Evolutionary conservation across 75 land plant genomes (phyloP), one percentile per base, ranked within the genome.

Genomic region (Ceratopteris richardii): DNA sequence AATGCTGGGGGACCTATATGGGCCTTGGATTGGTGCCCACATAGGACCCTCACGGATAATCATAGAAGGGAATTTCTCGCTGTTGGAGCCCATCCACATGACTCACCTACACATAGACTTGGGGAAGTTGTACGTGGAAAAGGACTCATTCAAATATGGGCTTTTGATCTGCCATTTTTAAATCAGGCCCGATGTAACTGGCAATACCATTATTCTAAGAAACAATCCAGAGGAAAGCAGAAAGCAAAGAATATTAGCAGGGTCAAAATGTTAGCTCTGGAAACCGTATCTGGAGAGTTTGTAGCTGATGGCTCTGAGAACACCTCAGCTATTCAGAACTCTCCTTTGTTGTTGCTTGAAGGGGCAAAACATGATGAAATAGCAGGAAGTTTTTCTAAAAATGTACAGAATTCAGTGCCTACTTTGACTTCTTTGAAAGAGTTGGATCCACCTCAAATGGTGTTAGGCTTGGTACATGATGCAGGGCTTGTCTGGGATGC

Each of bases 1-100:
- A 51, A 86, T 75, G 83, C 62, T 57, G 98, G 98, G 10, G 98
- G 98, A 43, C 39, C 76, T 42, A 77, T 90, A 0, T 94, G 98
- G 98, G 84, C 83, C 20, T 61, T 88, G 68, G 98, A 93, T 70
- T 93, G 98, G 96, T 93, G 98, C 64, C 98, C 98, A 31, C 73
- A 64, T 50, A 70, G 67, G 29, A 13, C 1, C 3, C 23, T 22
- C 5, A 26, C 3, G 14, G 7, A 24, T 18, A 28, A 12, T 19
- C 25, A 6, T 26, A 26, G 28, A 52, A 52, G 23, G 28, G 5
- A 90, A 91, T 94, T 76, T 62, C 75, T 94, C 62, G 88, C 90
- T 51, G 83, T 94, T 68, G 73, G 88, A 77, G 96, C 84, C 39
- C 98, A 94, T 70, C 96, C 98, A 31, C 77, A 79, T 51, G 77